Conservation (phyloP, 225 moss, liverwort and hornwort genomes). For the Antitrichia curtipendula region DNA sequence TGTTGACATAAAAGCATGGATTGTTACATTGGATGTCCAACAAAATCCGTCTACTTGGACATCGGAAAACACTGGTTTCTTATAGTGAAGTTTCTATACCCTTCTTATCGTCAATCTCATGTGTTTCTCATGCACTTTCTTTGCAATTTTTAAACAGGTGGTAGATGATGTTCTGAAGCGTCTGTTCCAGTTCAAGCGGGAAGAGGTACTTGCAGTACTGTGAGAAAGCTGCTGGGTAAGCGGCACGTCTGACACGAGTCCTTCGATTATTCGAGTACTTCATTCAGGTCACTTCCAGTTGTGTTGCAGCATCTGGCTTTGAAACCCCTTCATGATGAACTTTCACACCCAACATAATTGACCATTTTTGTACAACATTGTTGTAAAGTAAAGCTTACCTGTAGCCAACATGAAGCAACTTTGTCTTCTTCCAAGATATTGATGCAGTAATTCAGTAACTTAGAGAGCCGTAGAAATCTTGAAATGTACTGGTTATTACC, state of each 20-base stretch:
- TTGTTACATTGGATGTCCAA: no score
- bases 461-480: neutral
- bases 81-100: neutral
- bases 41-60: no score
- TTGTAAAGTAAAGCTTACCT: neutral
- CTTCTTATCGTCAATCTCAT: neutral
- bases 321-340: neutral
- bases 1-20: no score
- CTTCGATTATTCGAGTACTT: neutral
- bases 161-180: conserved; percentile 27
- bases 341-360: neutral
- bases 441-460: neutral
- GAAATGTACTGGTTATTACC: neutral
- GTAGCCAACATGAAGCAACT: neutral
- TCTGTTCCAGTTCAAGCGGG: conserved; percentile 26
- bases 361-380: neutral
- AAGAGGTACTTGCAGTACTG: conserved; percentile 13
- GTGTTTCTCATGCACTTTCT: neutral
- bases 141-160: neutral
- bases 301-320: neutral
- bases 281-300: neutral
- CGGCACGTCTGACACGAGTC: neutral
- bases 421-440: neutral
- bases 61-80: no score
- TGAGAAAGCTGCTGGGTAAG: neutral